A percentile compares a stretch with the other conserved stretches of the same genome.
Evolutionary conservation across 129 eudicot genomes (phyloP).

Genomic region (Tagetes erecta): DNA sequence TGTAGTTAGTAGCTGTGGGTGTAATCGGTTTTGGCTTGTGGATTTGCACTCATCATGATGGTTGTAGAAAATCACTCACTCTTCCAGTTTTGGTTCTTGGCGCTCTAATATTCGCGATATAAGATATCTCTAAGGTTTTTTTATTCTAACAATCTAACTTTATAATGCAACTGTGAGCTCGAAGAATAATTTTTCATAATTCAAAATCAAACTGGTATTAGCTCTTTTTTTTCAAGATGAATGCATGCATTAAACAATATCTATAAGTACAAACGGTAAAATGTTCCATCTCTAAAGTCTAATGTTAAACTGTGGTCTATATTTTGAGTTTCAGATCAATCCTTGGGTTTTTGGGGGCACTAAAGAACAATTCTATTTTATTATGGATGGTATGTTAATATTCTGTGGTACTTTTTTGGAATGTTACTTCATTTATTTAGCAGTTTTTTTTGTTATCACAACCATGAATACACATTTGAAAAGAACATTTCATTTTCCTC

Average conservation of each 20-base stretch:
- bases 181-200: background rate
- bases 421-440: conserved; percentile 7
- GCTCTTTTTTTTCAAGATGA: background rate
- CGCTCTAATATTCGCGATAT: conserved; percentile 66
- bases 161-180: conserved; percentile 3
- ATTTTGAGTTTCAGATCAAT: conserved; percentile 60
- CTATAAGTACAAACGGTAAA: background rate
- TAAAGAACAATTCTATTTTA: conserved; percentile 81
- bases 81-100: conserved; percentile 92
- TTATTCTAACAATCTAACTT: background rate
- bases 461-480: no score
- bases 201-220: background rate
- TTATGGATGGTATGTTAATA: conserved; percentile 79
- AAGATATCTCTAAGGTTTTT: conserved; percentile 26
- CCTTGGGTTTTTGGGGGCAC: conserved; percentile 84
- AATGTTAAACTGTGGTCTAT: background rate
- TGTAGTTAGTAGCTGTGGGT: conserved; percentile 77
- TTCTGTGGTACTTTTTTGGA: background rate
- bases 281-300: background rate
- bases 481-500: no score
- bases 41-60: conserved; percentile 82
- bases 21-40: conserved; percentile 89
- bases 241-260: conserved; percentile 15
- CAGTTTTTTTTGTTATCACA: conserved; percentile 1
- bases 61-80: conserved; percentile 84